Evolutionary conservation across 139 green algal genomes (phyloP).

Genomic region (Microglena sp.): DNA sequence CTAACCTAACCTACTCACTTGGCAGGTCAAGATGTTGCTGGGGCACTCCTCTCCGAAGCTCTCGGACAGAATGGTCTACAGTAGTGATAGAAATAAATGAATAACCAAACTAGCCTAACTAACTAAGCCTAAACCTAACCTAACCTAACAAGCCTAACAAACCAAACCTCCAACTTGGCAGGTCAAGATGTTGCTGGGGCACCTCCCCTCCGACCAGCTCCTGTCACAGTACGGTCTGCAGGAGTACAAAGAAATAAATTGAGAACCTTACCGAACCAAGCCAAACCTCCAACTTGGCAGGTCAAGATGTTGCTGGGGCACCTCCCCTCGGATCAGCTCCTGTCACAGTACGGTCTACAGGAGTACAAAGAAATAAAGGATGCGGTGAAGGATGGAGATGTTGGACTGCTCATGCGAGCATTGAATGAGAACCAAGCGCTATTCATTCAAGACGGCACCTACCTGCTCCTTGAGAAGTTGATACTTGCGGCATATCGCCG

Average conservation of each 20-base stretch:
- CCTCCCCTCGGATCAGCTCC: constrained; percentile 22
- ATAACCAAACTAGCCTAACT: no score
- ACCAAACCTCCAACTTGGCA: no score
- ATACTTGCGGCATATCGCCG: constrained; percentile 21
- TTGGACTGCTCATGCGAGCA: constrained; percentile 19
- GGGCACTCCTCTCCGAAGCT: constrained; percentile 18
- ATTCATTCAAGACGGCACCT: constrained; percentile 20
- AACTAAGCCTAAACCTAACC: no score
- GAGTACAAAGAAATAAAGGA: constrained; percentile 25
- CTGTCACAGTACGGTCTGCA: constrained; percentile 17
- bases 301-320: constrained; percentile 32
- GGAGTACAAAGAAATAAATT: constrained; percentile 27
- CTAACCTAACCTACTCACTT: no score
- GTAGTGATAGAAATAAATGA: constrained; percentile 20
- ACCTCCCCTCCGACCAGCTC: constrained; percentile 23
- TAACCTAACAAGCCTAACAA: no score
- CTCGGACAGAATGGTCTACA: constrained; percentile 16
- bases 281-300: no score
- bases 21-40: constrained; percentile 33
- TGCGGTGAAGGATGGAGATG: constrained; percentile 19
- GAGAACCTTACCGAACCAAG: no score
- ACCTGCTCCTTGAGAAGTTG: constrained; percentile 39
- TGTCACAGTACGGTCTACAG: constrained; percentile 14
- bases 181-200: constrained; percentile 32
- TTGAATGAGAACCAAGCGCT: constrained; percentile 13